Conservation (phyloP, 2,329 filamentous ascomycete genomes). For the Cordyceps farinosa region DNA sequence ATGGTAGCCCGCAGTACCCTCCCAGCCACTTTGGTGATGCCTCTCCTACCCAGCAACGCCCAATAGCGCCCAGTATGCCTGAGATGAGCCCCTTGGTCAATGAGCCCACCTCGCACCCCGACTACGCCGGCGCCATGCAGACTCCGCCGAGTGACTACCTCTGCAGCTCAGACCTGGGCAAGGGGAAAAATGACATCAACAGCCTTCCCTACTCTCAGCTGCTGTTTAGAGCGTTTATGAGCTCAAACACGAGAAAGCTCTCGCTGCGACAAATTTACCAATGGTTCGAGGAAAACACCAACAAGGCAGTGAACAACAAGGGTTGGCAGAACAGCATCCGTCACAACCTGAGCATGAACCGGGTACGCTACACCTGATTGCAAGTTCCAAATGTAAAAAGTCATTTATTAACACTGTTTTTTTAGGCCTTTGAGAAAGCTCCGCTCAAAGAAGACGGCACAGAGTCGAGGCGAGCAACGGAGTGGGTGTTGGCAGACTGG, state of each 20-base stretch:
- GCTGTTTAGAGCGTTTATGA: constrained; percentile 72
- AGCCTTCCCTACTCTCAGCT: constrained; percentile 70
- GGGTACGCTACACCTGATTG: constrained; percentile 48
- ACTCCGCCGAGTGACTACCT: constrained; percentile 2
- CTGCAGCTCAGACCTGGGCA: neutral
- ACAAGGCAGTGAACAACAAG: constrained; percentile 70
- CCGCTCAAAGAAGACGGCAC: constrained; percentile 37
- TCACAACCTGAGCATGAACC: constrained; percentile 95
- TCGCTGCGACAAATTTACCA: constrained; percentile 82
- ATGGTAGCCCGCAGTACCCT: neutral
- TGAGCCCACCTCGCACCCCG: neutral
- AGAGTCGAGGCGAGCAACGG: constrained; percentile 55
- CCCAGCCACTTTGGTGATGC: neutral
- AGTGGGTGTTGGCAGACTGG: constrained; percentile 73
- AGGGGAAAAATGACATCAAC: neutral
- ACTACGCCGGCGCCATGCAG: neutral
- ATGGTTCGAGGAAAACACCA: constrained; percentile 82
- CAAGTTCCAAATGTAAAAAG: neutral
- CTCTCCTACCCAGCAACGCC: neutral
- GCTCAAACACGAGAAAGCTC: constrained; percentile 64
- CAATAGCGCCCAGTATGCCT: neutral
- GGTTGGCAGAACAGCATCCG: constrained; percentile 97
- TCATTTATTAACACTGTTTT: constrained; percentile 13
- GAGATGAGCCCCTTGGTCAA: neutral
- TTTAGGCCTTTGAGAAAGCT: constrained; percentile 43